Evolutionary conservation across 176 grass and related monocot species (phyloP).

Genomic region (Otatea glauca): DNA sequence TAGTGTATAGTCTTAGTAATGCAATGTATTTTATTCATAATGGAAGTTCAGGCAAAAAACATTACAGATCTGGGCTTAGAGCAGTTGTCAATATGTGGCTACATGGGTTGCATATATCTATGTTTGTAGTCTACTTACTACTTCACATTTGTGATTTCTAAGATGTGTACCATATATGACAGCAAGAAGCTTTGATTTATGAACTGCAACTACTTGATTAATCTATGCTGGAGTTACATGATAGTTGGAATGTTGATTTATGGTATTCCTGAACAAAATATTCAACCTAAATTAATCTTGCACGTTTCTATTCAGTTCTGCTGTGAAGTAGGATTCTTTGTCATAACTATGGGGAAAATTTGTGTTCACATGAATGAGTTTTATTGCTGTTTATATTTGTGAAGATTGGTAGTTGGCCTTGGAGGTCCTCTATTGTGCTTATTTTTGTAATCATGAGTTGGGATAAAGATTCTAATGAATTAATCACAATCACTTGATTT

Average conservation of each 20-base stretch:
- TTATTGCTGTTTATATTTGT: background rate
- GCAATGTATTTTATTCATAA: background rate
- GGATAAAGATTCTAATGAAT: background rate
- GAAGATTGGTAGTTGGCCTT: conserved; percentile 2
- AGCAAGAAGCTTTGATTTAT: conserved; percentile 2
- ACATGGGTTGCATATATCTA: background rate
- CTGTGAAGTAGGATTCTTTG: background rate
- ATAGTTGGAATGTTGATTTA: conserved; percentile 14
- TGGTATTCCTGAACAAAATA: background rate
- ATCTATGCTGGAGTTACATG: background rate
- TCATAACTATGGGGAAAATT: background rate
- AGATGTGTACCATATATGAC: conserved; percentile 1
- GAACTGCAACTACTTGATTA: background rate
- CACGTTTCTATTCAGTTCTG: background rate
- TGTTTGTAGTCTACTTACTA: background rate
- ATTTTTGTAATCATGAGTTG: conserved; percentile 13
- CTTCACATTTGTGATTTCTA: background rate
- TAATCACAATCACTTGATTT: background rate
- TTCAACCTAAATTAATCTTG: conserved; percentile 8
- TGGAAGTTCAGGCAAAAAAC: background rate
- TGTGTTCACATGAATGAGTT: background rate
- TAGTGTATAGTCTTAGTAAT: conserved; percentile 8
- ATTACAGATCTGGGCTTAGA: background rate
- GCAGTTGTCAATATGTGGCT: background rate
- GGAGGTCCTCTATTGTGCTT: background rate